Conservation (phyloP, 805 yeast genomes). For the Starmerella cellae region DNA sequence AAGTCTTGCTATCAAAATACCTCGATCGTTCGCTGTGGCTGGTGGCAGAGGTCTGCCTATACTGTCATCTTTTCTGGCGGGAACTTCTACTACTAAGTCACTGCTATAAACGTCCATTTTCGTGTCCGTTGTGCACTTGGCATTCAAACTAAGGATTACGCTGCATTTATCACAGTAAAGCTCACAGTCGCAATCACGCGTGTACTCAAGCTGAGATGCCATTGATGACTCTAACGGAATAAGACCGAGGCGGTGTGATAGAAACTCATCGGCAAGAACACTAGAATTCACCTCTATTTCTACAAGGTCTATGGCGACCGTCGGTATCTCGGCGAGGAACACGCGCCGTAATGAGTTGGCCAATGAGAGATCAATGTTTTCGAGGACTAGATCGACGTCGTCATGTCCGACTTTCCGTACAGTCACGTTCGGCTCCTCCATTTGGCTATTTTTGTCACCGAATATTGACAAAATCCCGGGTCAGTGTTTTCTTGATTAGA, state of each 20-base stretch:
- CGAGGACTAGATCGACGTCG: slow-evolving; percentile 76
- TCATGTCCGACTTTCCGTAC: slow-evolving; percentile 77
- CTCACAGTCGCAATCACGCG: slow-evolving; percentile 95
- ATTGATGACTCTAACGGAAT: slow-evolving; percentile 78
- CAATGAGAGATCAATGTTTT: slow-evolving; percentile 75
- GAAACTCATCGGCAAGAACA: slow-evolving; percentile 91
- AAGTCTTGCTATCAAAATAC: slow-evolving; percentile 82
- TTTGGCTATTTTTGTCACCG: no score
- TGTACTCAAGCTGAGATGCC: slow-evolving; percentile 70
- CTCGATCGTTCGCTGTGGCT: slow-evolving; percentile 40
- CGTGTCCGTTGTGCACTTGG: slow-evolving; percentile 76
- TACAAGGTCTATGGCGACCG: slow-evolving; percentile 92
- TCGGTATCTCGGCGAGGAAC: slow-evolving; percentile 93
- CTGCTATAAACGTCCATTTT: slow-evolving; percentile 83
- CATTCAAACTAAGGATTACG: slow-evolving; percentile 72
- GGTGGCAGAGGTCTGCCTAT: slow-evolving; percentile 85
- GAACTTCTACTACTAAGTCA: slow-evolving; percentile 45
- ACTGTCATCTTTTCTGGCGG: slow-evolving; percentile 29
- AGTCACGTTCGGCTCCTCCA: slow-evolving; percentile 54
- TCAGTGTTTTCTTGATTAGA: no score
- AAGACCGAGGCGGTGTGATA: slow-evolving; percentile 85
- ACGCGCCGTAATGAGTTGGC: slow-evolving; percentile 87
- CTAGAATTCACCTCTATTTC: slow-evolving; percentile 88
- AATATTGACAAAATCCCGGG: no score
- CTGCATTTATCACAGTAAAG: slow-evolving; percentile 93